Evolutionary conservation across 73 alveolate species (phyloP), one percentile per base, ranked within the genome.

Genomic region (Uronychia setigera): DNA sequence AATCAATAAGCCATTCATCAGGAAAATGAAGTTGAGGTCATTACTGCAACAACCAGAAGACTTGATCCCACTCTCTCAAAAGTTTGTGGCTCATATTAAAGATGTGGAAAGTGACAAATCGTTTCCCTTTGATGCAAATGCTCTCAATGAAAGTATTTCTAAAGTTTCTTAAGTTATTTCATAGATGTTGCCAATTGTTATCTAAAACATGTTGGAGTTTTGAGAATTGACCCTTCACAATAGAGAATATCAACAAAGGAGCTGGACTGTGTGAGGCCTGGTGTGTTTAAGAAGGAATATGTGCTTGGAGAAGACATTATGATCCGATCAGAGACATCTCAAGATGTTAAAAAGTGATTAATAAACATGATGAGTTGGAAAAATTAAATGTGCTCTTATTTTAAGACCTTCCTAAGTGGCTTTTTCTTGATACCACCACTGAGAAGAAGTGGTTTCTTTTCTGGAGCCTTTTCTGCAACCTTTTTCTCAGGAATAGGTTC

Each of bases 1-100:
- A 74, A 34, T 89, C 74, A 79, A 78, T 46, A 78, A 77, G 79
- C 95, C 95, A 0, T 89, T 32, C 83, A 84, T 84, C 30, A 60
- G 29, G 35, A 78, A 58, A 0, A 87, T 89, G 0, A 89, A 89
- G 58, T 88, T 74, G 32, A 77, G 95, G 33, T 11, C 67, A n/a
- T 35, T 89, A 0, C 27, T 27, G 25, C 33, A 31, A 34, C 78
- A 74, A 26, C 95, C 95, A 19, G 60, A 60, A 29, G 81, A 83
- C 74, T 26, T 84, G 26, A 1, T 84, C 26, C 80, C 77, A 60
- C 32, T 26, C 33, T 14, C 90, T 5, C 60, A 60, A 0, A 60
- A 89, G 75, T 89, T 89, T 60, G 83, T 89, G 29, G 5, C 35
- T 19, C 29, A 78, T 25, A 28, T 79, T 11, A 84, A 80, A 77